A percentile compares a stretch with the other conserved stretches of the same genome.
phyloP scores from a whole-genome alignment of 805 yeast species.

The Ogataea glucozyma region DNA sequence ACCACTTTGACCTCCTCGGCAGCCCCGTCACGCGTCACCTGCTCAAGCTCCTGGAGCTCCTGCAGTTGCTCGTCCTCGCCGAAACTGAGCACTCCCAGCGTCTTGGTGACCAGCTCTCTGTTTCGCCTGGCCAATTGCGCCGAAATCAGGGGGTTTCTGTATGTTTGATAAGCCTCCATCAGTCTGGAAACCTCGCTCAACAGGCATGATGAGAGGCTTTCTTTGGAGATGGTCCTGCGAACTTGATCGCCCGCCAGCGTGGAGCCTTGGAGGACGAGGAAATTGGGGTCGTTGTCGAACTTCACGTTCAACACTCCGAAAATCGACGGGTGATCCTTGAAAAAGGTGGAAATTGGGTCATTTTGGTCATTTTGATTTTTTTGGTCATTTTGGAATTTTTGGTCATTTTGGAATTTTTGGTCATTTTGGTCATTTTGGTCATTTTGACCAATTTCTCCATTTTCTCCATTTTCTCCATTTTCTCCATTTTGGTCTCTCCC shows the following conservation, averaged over 20 bases:
- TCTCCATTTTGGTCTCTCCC: too few relatives aligned
- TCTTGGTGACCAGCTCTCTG: slow-evolving; percentile 21
- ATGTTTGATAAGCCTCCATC: slow-evolving; percentile 35
- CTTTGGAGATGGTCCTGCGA: slow-evolving; percentile 29
- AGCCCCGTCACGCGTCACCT: slow-evolving; percentile 12
- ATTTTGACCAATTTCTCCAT: too few relatives aligned
- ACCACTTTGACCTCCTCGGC: slow-evolving; percentile 9
- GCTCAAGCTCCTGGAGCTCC: slow-evolving; percentile 14
- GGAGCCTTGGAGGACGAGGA: slow-evolving; percentile 33
- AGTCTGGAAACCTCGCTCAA: slow-evolving; percentile 41
- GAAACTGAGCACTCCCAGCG: slow-evolving; percentile 13
- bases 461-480: too few relatives aligned
- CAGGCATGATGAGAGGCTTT: slow-evolving; percentile 39
- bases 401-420: too few relatives aligned
- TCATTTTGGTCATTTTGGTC: too few relatives aligned
- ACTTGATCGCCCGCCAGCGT: slow-evolving; percentile 27
- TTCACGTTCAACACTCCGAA: slow-evolving; percentile 65
- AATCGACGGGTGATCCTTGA: too few relatives aligned
- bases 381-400: too few relatives aligned
- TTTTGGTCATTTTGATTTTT: too few relatives aligned
- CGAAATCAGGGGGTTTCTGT: slow-evolving; percentile 35
- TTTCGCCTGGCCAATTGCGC: slow-evolving; percentile 34
- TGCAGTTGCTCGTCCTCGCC: slow-evolving; percentile 9
- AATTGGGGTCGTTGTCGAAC: slow-evolving; percentile 36
- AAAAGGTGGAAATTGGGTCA: too few relatives aligned